These are phyloP conservation scores for Trichophyton simii DNA, from an alignment of 2,329 filamentous ascomycete species.

Conservation along the genomic window DNA sequence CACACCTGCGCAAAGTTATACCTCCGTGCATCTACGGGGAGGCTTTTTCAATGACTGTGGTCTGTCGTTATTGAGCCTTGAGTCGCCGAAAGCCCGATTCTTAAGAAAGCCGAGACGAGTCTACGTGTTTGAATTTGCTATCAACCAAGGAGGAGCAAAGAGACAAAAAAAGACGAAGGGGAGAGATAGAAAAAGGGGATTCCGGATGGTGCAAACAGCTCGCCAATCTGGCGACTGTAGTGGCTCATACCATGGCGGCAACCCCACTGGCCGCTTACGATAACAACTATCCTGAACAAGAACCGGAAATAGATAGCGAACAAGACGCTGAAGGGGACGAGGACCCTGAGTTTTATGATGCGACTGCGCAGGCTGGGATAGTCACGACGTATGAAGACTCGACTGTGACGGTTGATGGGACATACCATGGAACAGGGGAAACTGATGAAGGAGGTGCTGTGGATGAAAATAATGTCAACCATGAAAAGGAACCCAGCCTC, in stretches of 20 bases:
- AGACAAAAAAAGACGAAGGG: not conserved
- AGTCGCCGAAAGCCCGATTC: not conserved
- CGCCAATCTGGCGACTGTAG: slow-evolving; percentile 28
- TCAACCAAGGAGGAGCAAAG: not conserved
- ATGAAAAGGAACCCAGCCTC: slow-evolving; percentile 12
- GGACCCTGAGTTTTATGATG: slow-evolving; percentile 4
- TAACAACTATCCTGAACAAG: slow-evolving; percentile 23
- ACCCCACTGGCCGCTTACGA: slow-evolving; percentile 29
- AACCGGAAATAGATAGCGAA: slow-evolving; percentile 29
- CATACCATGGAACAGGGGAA: slow-evolving; percentile 20
- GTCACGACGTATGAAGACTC: not conserved
- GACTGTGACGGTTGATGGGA: slow-evolving; percentile 16
- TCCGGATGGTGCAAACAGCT: slow-evolving; percentile 13
- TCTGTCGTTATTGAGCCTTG: not conserved
- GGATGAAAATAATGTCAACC: slow-evolving; percentile 13
- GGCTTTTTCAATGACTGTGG: not conserved
- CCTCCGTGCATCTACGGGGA: not conserved
- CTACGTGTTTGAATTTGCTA: not conserved
- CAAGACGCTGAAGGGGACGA: slow-evolving; percentile 30
- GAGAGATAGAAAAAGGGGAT: not conserved
- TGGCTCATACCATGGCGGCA: slow-evolving; percentile 30
- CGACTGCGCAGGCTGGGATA: slow-evolving; percentile 19
- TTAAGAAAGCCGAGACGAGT: not conserved
- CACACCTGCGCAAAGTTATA: not conserved
- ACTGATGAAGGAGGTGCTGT: not conserved